phyloP scores from a whole-genome alignment of 2,329 filamentous ascomycete genomes.

The Alternaria metachromatica region DNA sequence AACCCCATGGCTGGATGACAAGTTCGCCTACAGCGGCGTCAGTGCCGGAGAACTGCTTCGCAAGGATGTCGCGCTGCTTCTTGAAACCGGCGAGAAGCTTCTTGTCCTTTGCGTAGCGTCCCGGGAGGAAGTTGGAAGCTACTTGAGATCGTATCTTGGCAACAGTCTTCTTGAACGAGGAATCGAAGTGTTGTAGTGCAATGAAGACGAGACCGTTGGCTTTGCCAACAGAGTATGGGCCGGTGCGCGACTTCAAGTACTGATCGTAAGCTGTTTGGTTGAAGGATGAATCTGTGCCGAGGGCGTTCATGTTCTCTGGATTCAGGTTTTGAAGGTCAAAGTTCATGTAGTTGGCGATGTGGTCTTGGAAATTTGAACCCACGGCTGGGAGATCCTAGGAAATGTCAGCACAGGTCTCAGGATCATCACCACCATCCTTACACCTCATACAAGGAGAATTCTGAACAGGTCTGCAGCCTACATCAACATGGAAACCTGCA shows the following conservation, averaged over 20 bases:
- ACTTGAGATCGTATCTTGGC: conserved; percentile 13
- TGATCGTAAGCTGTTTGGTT: conserved; percentile 22
- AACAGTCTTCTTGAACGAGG: conserved; percentile 2
- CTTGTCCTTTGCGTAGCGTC: conserved; percentile 11
- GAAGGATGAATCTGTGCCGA: conserved; percentile 26
- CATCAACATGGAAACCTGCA: background rate
- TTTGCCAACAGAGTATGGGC: conserved; percentile 25
- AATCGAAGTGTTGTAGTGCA: conserved; percentile 4
- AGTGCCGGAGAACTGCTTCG: background rate
- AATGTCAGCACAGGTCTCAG: background rate
- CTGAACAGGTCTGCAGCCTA: background rate
- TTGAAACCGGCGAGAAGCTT: conserved; percentile 3
- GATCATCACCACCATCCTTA: background rate
- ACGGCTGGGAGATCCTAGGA: conserved; percentile 22
- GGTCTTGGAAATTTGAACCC: conserved; percentile 31
- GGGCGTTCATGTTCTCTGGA: conserved; percentile 4
- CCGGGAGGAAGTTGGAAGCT: conserved; percentile 14
- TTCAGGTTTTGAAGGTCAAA: conserved; percentile 16
- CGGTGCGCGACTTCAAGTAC: conserved; percentile 31
- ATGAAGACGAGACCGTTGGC: conserved; percentile 15
- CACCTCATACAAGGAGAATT: background rate
- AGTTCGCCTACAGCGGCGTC: conserved; percentile 34
- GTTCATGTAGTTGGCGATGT: conserved; percentile 16
- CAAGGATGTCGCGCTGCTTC: conserved; percentile 14
- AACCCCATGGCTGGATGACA: conserved; percentile 18